Conservation (phyloP, 805 yeast genomes). For the Monosporozyma solicola region DNA sequence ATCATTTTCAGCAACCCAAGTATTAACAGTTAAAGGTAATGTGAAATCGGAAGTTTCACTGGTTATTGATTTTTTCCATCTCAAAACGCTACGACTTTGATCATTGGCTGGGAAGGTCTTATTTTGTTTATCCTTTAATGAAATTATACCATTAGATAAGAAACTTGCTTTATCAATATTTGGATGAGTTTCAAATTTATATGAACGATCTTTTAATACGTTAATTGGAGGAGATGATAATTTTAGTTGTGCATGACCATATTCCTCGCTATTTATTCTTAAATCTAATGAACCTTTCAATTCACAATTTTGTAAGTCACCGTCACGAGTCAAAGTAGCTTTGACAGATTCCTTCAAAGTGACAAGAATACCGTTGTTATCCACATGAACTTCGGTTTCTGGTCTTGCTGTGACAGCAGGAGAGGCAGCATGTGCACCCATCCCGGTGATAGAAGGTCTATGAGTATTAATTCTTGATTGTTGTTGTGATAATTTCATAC, state of each 20-base stretch:
- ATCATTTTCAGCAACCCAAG: constrained; percentile 56
- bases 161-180: constrained; percentile 79
- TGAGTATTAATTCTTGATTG: background rate
- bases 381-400: constrained; percentile 25
- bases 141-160: constrained; percentile 46
- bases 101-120: constrained; percentile 89
- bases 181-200: constrained; percentile 90
- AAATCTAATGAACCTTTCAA: constrained; percentile 86
- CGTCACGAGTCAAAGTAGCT: constrained; percentile 78
- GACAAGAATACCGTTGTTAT: constrained; percentile 72
- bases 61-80: constrained; percentile 77
- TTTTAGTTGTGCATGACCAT: constrained; percentile 57
- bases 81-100: constrained; percentile 79
- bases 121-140: constrained; percentile 56
- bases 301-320: constrained; percentile 59
- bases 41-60: constrained; percentile 40
- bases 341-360: constrained; percentile 67
- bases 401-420: background rate
- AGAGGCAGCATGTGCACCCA: background rate
- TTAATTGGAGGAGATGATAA: constrained; percentile 35
- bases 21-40: constrained; percentile 65
- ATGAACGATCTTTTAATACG: constrained; percentile 35
- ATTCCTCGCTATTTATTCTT: constrained; percentile 68
- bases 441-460: background rate
- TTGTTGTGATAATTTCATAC: constrained; percentile 18